Evolutionary conservation across 2,329 filamentous ascomycete genomes (phyloP).

Genomic region (Neurospora crassa): DNA sequence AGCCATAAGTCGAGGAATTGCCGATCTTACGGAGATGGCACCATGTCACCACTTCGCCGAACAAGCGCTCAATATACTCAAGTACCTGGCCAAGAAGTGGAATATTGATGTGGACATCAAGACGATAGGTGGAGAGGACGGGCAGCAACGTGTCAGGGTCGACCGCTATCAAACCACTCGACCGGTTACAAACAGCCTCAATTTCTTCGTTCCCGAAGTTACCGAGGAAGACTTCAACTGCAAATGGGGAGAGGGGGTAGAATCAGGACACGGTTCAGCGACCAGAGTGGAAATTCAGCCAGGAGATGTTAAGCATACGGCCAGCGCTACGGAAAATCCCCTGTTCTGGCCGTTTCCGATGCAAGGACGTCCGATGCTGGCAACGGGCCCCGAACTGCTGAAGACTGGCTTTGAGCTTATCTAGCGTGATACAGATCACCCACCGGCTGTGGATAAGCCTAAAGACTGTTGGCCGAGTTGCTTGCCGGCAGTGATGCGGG

Average conservation of each 20-base stretch:
- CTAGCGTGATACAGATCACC: neutral
- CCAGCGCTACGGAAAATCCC: slow-evolving; percentile 38
- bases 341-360: slow-evolving; percentile 53
- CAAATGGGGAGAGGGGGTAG: slow-evolving; percentile 29
- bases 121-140: slow-evolving; percentile 7
- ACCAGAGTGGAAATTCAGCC: neutral
- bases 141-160: neutral
- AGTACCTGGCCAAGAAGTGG: slow-evolving; percentile 50
- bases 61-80: slow-evolving; percentile 50
- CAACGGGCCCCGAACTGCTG: slow-evolving; percentile 35
- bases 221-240: slow-evolving; percentile 38
- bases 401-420: slow-evolving; percentile 39
- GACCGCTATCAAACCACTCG: slow-evolving; percentile 15
- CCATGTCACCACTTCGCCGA: slow-evolving; percentile 52
- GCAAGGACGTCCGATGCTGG: slow-evolving; percentile 47
- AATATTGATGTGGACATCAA: slow-evolving; percentile 41
- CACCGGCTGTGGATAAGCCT: neutral
- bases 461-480: neutral
- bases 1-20: slow-evolving; percentile 43
- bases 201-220: slow-evolving; percentile 47
- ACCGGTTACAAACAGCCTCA: slow-evolving; percentile 42
- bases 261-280: slow-evolving; percentile 1
- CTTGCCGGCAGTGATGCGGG: neutral
- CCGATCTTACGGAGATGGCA: slow-evolving; percentile 51
- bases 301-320: slow-evolving; percentile 14